These are phyloP conservation scores for Hura crepitans DNA, from an alignment of 441 rosid species.

Conservation along the genomic window DNA sequence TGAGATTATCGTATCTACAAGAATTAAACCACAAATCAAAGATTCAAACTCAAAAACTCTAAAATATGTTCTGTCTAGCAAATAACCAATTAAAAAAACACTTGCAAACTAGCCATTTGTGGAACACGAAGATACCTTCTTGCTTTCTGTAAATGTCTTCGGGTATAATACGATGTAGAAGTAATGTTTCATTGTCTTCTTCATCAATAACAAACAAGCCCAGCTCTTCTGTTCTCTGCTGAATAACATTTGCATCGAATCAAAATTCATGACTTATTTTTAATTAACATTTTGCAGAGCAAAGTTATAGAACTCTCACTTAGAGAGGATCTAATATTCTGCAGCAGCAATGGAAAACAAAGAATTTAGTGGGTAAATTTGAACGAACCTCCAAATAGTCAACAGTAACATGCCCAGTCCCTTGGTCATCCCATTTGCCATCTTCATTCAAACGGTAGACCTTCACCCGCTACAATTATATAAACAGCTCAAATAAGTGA, in stretches of 20 bases:
- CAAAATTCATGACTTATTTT: conserved; percentile 15
- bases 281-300: not conserved
- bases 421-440: conserved; percentile 99
- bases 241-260: conserved; percentile 23
- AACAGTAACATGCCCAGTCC: conserved; percentile 90
- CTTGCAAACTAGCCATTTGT: not conserved
- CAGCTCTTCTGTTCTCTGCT: conserved; percentile 87
- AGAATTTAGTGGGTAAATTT: conserved; percentile 17
- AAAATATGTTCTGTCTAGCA: not conserved
- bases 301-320: conserved; percentile 6
- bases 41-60: conserved; percentile 11
- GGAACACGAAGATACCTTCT: conserved; percentile 61
- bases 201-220: conserved; percentile 84
- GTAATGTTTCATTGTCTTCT: conserved; percentile 87
- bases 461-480: conserved; percentile 73
- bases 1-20: conserved; percentile 89
- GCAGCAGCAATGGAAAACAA: conserved; percentile 9
- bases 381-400: conserved; percentile 85
- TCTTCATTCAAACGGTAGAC: conserved; percentile 84
- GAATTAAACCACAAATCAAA: conserved; percentile 19
- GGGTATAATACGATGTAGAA: conserved; percentile 76
- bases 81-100: not conserved
- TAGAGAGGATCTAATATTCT: conserved; percentile 12
- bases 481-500: conserved; percentile 13
- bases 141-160: conserved; percentile 96